Evolutionary conservation across 768 basidiomycete species (phyloP), one percentile per base, ranked within the genome.

Genomic region (Hypholoma fasciculare): DNA sequence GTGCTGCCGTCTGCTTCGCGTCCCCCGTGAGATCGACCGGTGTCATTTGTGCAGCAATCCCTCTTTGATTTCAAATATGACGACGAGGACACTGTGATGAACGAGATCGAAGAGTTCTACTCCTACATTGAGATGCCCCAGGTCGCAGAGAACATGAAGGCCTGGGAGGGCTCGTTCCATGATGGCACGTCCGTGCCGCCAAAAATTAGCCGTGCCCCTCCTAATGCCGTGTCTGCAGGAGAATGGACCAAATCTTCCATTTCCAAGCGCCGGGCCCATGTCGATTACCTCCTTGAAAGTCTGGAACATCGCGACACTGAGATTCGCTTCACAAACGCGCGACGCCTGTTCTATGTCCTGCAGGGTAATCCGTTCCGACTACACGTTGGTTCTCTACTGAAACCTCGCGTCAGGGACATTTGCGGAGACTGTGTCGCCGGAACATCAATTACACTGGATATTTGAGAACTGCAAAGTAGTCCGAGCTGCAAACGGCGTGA

Each of bases 41-140:
- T 54, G 60, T 17, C 17, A 20, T 46, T 16, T 54, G 14, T 43
- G 65, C 74, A 94, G 92, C 90, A 91, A 86, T 87, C 86, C 8
- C 85, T 83, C 65, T 97, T 91, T 72, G 93, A 95, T 77, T 97
- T 90, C 74, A 86, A 90, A 60, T 98, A 98, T 70, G 92, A 96
- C 64, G 96, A 98, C 71, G 95, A 96, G 68, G 94, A 97, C 72
- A 95, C 92, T 4, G 87, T 98, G 17, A 88, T 96, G 82, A 90
- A 91, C 66, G 97, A 99, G 71, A 88, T 99, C 39, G 92, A 98
- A 58, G 97, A 99, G 73, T 98, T 98, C 75, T 98, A 96, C 73
- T 93, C 94, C 19, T 99, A 97, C 73, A 87, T 94, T 60, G 96
- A 98, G 77, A 92, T 94, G 84, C 85, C 90, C 0, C 92, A 95